Conservation (phyloP, 164 flowering plant species). For the Annona squamosa region DNA sequence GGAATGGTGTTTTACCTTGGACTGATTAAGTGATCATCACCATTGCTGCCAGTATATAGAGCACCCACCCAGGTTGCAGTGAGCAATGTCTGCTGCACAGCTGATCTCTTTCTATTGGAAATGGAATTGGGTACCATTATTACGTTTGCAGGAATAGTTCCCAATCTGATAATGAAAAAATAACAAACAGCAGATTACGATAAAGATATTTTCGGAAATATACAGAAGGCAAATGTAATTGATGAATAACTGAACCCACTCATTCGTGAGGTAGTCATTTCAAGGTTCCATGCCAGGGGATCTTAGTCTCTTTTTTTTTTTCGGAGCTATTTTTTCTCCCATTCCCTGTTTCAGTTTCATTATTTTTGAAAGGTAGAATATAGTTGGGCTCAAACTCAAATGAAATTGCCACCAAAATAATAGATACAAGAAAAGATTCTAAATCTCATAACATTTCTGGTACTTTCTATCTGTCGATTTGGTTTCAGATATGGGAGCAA, state of each 20-base stretch:
- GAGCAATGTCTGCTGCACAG: slow-evolving; percentile 19
- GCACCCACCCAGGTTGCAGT: slow-evolving; percentile 19
- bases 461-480: background rate
- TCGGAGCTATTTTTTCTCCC: no score
- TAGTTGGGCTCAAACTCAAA: background rate
- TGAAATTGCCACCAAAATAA: background rate
- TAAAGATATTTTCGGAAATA: background rate
- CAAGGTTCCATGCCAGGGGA: background rate
- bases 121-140: slow-evolving; percentile 29
- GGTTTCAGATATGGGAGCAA: background rate
- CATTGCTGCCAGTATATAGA: slow-evolving; percentile 14
- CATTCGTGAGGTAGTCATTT: background rate
- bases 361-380: background rate
- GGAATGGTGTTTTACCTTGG: slow-evolving; percentile 19
- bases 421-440: background rate
- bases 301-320: no score
- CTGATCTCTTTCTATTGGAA: slow-evolving; percentile 15
- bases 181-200: background rate
- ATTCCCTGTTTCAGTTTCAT: no score
- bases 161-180: slow-evolving; percentile 22
- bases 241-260: background rate
- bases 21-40: slow-evolving; percentile 18
- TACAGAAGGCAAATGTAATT: background rate
- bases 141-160: slow-evolving; percentile 31
- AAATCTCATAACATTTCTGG: background rate